Base-by-base conservation (phyloP, 2,329 filamentous ascomycete species). In the Cladosporium sp. region DNA sequence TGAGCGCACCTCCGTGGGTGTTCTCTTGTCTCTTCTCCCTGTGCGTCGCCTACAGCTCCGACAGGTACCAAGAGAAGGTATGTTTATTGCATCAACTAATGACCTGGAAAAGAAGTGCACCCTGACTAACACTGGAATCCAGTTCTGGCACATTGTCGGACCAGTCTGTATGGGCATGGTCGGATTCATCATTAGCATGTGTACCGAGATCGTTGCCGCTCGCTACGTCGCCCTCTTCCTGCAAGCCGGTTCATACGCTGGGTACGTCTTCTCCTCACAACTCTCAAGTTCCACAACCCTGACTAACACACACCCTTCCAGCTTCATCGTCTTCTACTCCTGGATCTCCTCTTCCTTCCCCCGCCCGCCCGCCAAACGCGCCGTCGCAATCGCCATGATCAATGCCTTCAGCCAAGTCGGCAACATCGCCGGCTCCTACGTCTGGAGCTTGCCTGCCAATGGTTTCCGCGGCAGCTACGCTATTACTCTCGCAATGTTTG, bases 321-420 rank as follows among this genome's bases (percentile, higher is more conserved):
- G 50, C 4, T 55, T 55, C 52, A 55, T 55, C 44, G 54, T 49
- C 25, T 36, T 83, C 49, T 90, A 85, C 67, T 87, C 85, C 3
- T 94, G 89, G 89, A 90, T 92, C 62, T 84, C 82, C 45, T 90
- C 88, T 68, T 87, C 85, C 1, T 79, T 93, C 52, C 88, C 89
- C 0, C 82, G 89, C 4, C 89, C 90, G 3, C 87, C 88, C 0
- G 85, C 88, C 2, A 92, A 92, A 75, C 82, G 88, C 59, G 85
- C 85, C 2, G 83, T 87, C 0, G 88, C 87, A 0, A 71, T 93
- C 5, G 89, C 88, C 0, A 85, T 87, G 60, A 90, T 92, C 72
- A 93, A 93, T 67, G 85, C 86, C 2, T 78, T 90, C 9, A 83
- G 81, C 20, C 91, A 92, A 28, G 19, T 51, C 25, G 55, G 45